phyloP scores from a whole-genome alignment of 768 basidiomycete genomes.

The Boletus tomentosulus region DNA sequence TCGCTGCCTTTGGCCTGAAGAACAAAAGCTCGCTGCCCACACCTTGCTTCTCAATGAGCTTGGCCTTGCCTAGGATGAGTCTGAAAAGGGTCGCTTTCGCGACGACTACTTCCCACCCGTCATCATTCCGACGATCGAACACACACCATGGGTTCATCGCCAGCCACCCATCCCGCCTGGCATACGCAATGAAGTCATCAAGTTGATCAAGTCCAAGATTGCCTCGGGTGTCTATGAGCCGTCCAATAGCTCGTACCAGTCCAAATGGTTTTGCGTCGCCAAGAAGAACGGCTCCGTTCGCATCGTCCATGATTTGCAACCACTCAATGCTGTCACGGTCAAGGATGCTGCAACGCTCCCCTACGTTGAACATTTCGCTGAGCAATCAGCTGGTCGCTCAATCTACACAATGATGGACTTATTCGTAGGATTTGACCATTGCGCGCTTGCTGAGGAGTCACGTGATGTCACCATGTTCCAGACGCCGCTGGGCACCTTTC shows the following conservation, averaged over 20 bases:
- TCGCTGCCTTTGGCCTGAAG: constrained; percentile 1
- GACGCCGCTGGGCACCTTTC: constrained; percentile 34
- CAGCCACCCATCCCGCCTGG: constrained; percentile 32
- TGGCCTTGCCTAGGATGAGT: constrained; percentile 38
- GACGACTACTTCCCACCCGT: constrained; percentile 33
- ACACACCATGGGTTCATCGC: constrained; percentile 31
- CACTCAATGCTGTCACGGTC: constrained; percentile 15
- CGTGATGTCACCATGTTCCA: constrained; percentile 43
- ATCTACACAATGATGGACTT: constrained; percentile 4
- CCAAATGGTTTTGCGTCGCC: constrained; percentile 37
- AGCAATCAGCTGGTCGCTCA: constrained; percentile 11
- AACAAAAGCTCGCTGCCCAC: constrained; percentile 5
- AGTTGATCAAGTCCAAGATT: constrained; percentile 34
- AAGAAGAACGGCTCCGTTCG: constrained; percentile 25
- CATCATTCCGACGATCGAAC: constrained; percentile 31
- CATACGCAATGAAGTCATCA: constrained; percentile 20
- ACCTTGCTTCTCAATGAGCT: constrained; percentile 29
- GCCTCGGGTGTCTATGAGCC: constrained; percentile 38
- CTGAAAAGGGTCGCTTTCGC: constrained; percentile 32
- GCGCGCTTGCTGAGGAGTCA: constrained; percentile 1
- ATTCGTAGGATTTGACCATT: background rate
- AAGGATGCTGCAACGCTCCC: constrained; percentile 11
- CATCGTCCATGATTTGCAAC: constrained; percentile 24
- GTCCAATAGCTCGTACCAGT: constrained; percentile 35
- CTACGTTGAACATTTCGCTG: constrained; percentile 6